phyloP scores from a whole-genome alignment of 305 asterid genomes.

The Fraxinus latifolia region DNA sequence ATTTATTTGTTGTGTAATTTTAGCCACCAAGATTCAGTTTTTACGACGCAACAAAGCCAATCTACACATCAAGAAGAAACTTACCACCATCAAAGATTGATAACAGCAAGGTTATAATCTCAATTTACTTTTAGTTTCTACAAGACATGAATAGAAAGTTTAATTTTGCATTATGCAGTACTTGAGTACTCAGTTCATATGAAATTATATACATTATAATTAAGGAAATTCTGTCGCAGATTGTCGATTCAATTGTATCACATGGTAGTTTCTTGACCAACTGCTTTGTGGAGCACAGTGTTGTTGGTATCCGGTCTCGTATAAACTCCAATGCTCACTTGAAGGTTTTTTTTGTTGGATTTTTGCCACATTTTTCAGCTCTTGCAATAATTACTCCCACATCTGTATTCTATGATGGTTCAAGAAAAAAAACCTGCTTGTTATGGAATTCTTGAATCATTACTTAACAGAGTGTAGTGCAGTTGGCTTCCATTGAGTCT shows the following conservation, averaged over 20 bases:
- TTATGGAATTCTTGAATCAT: neutral
- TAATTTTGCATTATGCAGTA: neutral
- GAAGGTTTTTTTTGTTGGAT: conserved; percentile 41
- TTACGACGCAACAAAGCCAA: conserved; percentile 90
- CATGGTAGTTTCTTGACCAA: conserved; percentile 84
- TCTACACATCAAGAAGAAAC: conserved; percentile 89
- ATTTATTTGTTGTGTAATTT: conserved; percentile 19
- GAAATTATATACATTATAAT: conserved; percentile 9
- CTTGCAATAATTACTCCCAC: neutral
- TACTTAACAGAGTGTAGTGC: neutral
- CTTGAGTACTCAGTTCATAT: neutral
- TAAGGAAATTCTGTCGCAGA: conserved; percentile 44
- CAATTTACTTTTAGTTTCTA: neutral
- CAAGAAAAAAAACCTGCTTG: neutral
- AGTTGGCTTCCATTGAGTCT: neutral
- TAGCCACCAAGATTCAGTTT: conserved; percentile 97
- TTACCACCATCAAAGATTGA: conserved; percentile 91
- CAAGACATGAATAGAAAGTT: neutral
- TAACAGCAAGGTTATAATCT: conserved; percentile 67
- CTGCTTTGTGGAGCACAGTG: conserved; percentile 82
- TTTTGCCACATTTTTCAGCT: neutral
- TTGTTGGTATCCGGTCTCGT: conserved; percentile 82
- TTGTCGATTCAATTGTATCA: conserved; percentile 79
- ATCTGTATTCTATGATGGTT: neutral
- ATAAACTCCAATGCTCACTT: conserved; percentile 71